Evolutionary conservation across 805 yeast genomes (phyloP).

Genomic region (Wickerhamiella sorbophila): DNA sequence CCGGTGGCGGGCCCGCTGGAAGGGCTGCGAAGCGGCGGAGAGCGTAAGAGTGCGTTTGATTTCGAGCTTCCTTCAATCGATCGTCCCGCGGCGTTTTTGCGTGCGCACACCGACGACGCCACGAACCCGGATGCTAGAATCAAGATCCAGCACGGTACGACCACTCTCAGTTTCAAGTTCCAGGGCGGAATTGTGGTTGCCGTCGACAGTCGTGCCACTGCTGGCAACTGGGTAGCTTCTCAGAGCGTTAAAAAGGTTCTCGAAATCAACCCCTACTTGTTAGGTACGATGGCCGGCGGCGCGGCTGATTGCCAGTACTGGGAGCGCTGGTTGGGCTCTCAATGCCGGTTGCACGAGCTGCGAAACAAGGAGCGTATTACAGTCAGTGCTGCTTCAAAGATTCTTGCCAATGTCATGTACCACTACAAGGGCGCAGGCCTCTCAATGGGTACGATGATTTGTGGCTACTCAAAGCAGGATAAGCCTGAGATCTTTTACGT

Average conservation of each 20-base stretch:
- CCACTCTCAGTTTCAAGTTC: conserved; percentile 91
- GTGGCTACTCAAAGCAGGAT: conserved; percentile 90
- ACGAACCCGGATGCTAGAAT: conserved; percentile 85
- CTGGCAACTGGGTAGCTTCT: conserved; percentile 96
- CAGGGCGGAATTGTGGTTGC: conserved; percentile 91
- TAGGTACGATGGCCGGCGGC: conserved; percentile 99
- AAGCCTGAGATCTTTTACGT: conserved; percentile 94
- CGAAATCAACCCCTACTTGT: conserved; percentile 83
- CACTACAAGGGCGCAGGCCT: conserved; percentile 96
- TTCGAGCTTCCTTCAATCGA: conserved; percentile 68
- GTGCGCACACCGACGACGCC: conserved; percentile 97
- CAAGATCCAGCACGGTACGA: conserved; percentile 98
- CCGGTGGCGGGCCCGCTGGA: not conserved
- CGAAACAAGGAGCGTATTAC: conserved; percentile 85
- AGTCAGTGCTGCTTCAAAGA: conserved; percentile 94
- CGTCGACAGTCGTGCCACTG: conserved; percentile 95
- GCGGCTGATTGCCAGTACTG: conserved; percentile 99
- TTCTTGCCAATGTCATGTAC: conserved; percentile 77
- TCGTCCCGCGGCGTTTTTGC: conserved; percentile 77
- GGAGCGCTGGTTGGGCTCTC: conserved; percentile 98
- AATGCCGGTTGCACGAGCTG: conserved; percentile 87
- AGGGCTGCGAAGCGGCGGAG: not conserved
- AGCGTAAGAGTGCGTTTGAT: not conserved
- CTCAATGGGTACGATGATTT: conserved; percentile 98
- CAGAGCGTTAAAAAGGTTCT: conserved; percentile 96